Conservation (phyloP, 345 rosid genomes). For the Xanthoceras sorbifolium region DNA sequence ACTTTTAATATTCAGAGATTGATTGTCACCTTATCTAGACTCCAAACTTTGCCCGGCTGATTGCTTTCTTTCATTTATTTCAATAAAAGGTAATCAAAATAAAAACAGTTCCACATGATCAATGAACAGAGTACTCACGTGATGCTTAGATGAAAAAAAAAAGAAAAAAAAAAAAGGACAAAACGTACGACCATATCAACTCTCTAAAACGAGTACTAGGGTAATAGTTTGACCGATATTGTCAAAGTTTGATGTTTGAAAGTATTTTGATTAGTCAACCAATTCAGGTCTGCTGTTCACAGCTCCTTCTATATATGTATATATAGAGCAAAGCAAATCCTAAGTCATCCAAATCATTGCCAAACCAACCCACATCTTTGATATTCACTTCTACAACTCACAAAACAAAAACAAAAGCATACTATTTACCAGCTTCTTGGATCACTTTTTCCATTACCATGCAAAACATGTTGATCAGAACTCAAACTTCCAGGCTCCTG, state of each 20-base stretch:
- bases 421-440: not conserved
- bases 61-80: no score
- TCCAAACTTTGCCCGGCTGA: no score
- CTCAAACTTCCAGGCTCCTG: not conserved
- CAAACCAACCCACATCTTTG: not conserved
- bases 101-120: not conserved
- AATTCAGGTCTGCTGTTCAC: not conserved
- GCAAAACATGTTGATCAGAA: not conserved
- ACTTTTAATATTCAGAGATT: no score
- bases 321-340: no score
- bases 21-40: no score
- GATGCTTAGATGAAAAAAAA: no score
- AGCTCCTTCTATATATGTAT: no score
- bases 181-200: not conserved
- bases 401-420: not conserved
- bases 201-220: not conserved
- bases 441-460: not conserved
- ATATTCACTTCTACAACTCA: not conserved
- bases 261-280: not conserved
- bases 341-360: no score
- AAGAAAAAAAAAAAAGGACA: no score
- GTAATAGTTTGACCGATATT: not conserved
- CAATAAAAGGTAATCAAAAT: no score
- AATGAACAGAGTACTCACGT: not conserved
- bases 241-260: not conserved